Base-by-base conservation (phyloP, 225 moss, liverwort and hornwort species). In the Bryum argenteum region DNA sequence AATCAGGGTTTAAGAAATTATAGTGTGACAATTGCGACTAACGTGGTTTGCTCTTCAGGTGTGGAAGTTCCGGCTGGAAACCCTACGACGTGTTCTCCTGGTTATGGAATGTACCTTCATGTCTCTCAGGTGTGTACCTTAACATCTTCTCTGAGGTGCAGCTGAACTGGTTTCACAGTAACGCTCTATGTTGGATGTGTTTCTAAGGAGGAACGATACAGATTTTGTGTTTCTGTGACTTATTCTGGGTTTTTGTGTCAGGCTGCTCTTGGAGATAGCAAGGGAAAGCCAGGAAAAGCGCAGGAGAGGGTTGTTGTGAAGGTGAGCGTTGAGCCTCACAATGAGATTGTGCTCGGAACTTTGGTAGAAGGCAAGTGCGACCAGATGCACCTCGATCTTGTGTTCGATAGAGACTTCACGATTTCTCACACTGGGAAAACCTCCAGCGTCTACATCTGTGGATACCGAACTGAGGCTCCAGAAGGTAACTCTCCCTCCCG, bases 321-420 rank as follows among this genome's bases (percentile, higher is more conserved):
- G 58, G 91, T 91, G 21, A 77, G 87, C 67, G 82, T 90, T 24
- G 83, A 83, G 7, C 48, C 58, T 0, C 72, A 75, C 13, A 60
- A 79, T 55, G 87, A 91, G 67, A 73, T 91, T 21, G 88, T 94
- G 2, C 57, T 94, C 21, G 94, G 94, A 69, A 94, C 94, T 21
- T 67, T 94, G 24, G 72, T 80, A 6, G 68, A 80, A 19, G 91
- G 94, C 52, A 90, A 87, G 79, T 91, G 91, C 28, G 94, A 94
- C 50, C 94, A 94, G 71, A 94, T 94, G 90, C 65, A 84, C 9
- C 73, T 91, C 37, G 94, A 94, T 75, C 75, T 94, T 41, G 90
- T 94, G 5, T 94, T 94, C 54, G 94, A 91, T 56, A 79, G 91
- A 38, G 91, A 94, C 45, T 90, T 94, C 71, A 87, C 75, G 19